Conservation (phyloP, 805 yeast species). For the Yamadazyma takamatsuzukensis region DNA sequence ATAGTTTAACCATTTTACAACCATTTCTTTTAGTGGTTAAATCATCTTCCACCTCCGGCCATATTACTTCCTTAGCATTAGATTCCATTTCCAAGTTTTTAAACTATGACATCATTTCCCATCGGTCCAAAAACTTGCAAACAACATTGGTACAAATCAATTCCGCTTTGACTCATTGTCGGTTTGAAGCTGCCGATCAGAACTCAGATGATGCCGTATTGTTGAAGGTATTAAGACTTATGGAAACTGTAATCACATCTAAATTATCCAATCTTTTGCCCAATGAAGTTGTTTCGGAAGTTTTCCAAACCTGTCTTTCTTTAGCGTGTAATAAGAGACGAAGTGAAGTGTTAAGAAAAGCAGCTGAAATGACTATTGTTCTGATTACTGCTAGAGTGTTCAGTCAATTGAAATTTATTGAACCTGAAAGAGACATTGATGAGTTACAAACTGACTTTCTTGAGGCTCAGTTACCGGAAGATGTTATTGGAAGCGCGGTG, state of each 20-base stretch:
- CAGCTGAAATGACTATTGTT: slow-evolving; percentile 81
- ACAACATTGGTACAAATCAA: slow-evolving; percentile 62
- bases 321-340: slow-evolving; percentile 90
- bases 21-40: slow-evolving; percentile 85
- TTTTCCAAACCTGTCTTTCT: slow-evolving; percentile 85
- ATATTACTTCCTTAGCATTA: slow-evolving; percentile 78
- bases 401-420: slow-evolving; percentile 52
- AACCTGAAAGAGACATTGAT: slow-evolving; percentile 35
- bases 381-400: slow-evolving; percentile 69
- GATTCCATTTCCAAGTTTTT: slow-evolving; percentile 72
- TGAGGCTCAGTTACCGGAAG: slow-evolving; percentile 52
- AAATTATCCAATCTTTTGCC: slow-evolving; percentile 62
- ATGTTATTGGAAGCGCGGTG: slow-evolving; percentile 51
- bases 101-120: slow-evolving; percentile 61
- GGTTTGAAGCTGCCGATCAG: slow-evolving; percentile 94
- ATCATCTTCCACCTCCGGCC: slow-evolving; percentile 81
- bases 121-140: slow-evolving; percentile 50
- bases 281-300: slow-evolving; percentile 82
- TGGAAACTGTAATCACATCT: slow-evolving; percentile 65
- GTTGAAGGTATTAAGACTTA: slow-evolving; percentile 71
- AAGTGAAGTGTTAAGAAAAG: slow-evolving; percentile 81
- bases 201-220: slow-evolving; percentile 88
- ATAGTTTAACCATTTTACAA: slow-evolving; percentile 69
- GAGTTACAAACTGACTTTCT: slow-evolving; percentile 48
- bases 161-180: slow-evolving; percentile 82